Evolutionary conservation across 345 rosid genomes (phyloP).

Genomic region (Eucalyptus viminalis): DNA sequence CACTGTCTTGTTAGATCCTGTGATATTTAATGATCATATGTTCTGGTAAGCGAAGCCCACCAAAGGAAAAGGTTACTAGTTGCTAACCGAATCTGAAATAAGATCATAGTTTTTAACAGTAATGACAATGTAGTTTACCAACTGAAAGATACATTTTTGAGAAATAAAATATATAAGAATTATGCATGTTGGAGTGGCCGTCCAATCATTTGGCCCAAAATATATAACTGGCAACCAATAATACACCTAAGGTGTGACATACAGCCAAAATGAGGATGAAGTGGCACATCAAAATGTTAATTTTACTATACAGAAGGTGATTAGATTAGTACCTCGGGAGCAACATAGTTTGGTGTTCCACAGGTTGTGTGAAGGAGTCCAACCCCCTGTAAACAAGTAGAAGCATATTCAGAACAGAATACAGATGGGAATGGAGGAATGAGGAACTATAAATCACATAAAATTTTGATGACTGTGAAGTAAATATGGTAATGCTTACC

Average conservation of each 20-base stretch:
- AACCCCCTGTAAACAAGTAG: conserved; percentile 23
- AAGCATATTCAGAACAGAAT: not conserved
- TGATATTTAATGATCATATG: not conserved
- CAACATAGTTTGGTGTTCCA: conserved; percentile 87
- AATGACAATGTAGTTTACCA: not conserved
- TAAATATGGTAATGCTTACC: conserved; percentile 10
- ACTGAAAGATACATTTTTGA: not conserved
- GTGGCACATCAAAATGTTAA: not conserved
- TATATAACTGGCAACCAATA: not conserved
- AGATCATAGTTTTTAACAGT: not conserved
- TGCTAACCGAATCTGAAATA: not conserved
- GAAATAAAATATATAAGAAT: not conserved
- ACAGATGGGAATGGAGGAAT: not conserved
- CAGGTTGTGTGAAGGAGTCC: conserved; percentile 77
- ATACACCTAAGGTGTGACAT: not conserved
- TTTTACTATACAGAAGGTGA: not conserved
- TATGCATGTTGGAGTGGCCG: not conserved
- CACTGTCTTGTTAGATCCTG: too few species aligned
- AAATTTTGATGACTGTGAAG: not conserved
- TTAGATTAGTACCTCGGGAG: conserved; percentile 34
- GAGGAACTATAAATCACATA: not conserved
- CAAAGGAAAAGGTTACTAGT: not conserved
- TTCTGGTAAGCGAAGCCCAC: not conserved
- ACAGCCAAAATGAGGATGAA: not conserved
- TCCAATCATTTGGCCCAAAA: not conserved